Percentiles rank a stretch among this genome's conserved stretches.
Evolutionary conservation across 1,284 basidiomycete genomes (phyloP).

Genomic region (Apiotrichum akiyoshidainum): DNA sequence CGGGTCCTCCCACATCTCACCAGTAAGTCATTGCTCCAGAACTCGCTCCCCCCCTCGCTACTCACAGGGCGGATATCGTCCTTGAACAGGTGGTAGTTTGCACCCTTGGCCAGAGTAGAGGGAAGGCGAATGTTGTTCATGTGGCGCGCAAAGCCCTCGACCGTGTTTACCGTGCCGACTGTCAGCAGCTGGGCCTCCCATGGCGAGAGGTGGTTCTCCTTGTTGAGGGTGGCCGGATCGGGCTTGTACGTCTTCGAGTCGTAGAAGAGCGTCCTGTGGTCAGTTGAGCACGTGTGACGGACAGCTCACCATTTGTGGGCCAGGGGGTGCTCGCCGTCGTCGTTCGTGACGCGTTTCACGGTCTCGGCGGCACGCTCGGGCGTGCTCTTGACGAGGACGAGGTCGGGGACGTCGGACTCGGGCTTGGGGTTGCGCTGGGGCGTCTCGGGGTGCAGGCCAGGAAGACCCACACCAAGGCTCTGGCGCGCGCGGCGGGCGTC

Average conservation of each 20-base stretch:
- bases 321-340: conserved; percentile 65
- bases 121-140: conserved; percentile 92
- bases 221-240: conserved; percentile 52
- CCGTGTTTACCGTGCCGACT: conserved; percentile 72
- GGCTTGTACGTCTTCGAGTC: conserved; percentile 75
- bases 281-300: neutral
- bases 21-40: conserved; percentile 49
- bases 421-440: conserved; percentile 3
- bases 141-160: conserved; percentile 87
- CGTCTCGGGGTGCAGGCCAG: conserved; percentile 6
- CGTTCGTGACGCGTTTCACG: conserved; percentile 1
- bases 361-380: neutral
- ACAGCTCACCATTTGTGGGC: conserved; percentile 72
- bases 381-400: conserved; percentile 29
- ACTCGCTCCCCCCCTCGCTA: neutral
- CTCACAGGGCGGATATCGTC: conserved; percentile 48
- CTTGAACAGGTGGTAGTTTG: conserved; percentile 94
- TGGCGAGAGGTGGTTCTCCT: conserved; percentile 24
- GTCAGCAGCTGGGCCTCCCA: conserved; percentile 68
- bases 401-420: conserved; percentile 15
- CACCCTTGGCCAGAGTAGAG: conserved; percentile 77
- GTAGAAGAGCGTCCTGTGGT: conserved; percentile 75
- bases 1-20: conserved; percentile 92
- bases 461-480: conserved; percentile 9
- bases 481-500: neutral